Conservation (phyloP, 768 basidiomycete genomes). For the Boletus bicolor region DNA sequence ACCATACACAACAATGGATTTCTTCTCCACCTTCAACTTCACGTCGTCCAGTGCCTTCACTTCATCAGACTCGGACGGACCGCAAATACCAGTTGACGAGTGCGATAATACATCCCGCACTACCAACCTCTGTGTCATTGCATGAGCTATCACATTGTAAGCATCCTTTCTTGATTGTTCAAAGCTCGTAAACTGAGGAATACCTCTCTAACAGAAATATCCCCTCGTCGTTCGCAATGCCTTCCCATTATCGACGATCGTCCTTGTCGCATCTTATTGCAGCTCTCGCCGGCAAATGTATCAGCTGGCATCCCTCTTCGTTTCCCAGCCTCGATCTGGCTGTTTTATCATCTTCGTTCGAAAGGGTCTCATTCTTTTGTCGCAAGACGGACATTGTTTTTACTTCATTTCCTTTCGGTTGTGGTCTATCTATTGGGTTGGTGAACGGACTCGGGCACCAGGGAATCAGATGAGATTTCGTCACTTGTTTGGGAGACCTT, state of each 20-base stretch:
- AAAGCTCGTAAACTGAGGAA: not conserved
- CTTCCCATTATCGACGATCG: not conserved
- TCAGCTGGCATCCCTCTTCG: not conserved
- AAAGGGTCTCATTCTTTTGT: constrained; percentile 6
- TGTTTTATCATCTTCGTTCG: constrained; percentile 21
- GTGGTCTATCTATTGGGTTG: constrained; percentile 7
- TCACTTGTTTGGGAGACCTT: constrained; percentile 4
- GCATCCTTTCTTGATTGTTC: not conserved
- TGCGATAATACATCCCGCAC: accelerated
- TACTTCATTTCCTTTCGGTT: not conserved
- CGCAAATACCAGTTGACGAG: constrained; percentile 8
- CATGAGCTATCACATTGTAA: constrained; percentile 17
- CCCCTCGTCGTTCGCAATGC: not conserved
- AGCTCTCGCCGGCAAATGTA: not conserved
- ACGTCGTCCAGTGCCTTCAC: not conserved
- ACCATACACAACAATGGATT: constrained; percentile 19
- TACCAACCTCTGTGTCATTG: not conserved
- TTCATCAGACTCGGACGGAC: not conserved
- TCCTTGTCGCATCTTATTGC: not conserved
- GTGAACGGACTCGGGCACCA: constrained; percentile 2
- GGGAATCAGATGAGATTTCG: not conserved
- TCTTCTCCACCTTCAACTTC: constrained; percentile 1
- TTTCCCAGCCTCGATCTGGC: constrained; percentile 9
- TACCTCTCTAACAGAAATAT: not conserved
- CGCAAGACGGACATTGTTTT: constrained; percentile 15